Evolutionary conservation across 805 yeast genomes (phyloP).

Genomic region (Cyberlindnera xylosilytica): DNA sequence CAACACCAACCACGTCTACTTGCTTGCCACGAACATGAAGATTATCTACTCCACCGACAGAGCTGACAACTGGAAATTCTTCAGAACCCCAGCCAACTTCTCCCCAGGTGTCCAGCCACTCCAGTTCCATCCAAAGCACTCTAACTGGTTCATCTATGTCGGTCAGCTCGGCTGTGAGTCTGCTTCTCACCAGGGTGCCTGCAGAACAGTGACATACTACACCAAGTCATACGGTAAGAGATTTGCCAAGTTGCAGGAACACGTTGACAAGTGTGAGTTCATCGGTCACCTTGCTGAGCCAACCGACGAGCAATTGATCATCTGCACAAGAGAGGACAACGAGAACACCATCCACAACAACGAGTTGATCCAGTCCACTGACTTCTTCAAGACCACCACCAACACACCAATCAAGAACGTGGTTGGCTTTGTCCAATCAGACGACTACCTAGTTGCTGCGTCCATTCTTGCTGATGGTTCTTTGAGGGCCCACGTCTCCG

Average conservation of each 20-base stretch:
- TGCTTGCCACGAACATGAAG: constrained; percentile 24
- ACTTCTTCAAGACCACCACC: constrained; percentile 27
- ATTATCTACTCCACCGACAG: constrained; percentile 66
- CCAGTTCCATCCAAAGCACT: constrained; percentile 58
- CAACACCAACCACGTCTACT: constrained; percentile 45
- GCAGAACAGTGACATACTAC: constrained; percentile 56
- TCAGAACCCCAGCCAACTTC: constrained; percentile 48
- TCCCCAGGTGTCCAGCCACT: constrained; percentile 48
- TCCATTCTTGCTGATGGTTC: constrained; percentile 46
- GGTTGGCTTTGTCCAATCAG: constrained; percentile 71
- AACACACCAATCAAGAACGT: constrained; percentile 48
- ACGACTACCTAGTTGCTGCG: constrained; percentile 74
- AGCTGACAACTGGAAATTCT: constrained; percentile 47
- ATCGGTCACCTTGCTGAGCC: constrained; percentile 51
- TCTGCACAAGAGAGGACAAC: constrained; percentile 52
- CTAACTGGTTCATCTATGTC: constrained; percentile 62
- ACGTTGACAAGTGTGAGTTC: constrained; percentile 63
- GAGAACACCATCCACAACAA: constrained; percentile 30
- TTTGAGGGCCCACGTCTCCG: constrained; percentile 68
- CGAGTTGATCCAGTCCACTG: constrained; percentile 30
- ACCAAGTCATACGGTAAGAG: constrained; percentile 66
- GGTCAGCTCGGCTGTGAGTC: constrained; percentile 56
- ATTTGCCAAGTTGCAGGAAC: constrained; percentile 52
- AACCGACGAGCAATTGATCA: constrained; percentile 49
- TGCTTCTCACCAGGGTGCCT: constrained; percentile 30